phyloP scores from a whole-genome alignment of 441 rosid species.

The Biscutella laevigata region DNA sequence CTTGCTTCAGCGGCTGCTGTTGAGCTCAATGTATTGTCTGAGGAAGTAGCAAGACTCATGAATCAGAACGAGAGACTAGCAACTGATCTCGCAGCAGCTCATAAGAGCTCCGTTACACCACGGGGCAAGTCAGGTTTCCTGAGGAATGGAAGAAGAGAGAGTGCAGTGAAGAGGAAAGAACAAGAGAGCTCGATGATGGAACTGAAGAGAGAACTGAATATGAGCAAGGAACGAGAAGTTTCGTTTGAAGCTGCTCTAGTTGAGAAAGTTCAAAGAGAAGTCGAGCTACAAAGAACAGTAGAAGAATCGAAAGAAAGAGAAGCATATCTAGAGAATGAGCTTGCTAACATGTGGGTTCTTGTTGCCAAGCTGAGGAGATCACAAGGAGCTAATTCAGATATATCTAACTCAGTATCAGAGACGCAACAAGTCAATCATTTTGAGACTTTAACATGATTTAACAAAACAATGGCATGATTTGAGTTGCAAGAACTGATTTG shows the following conservation, averaged over 20 bases:
- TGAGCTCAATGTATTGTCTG: conserved; percentile 93
- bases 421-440: conserved; percentile 15
- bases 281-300: conserved; percentile 58
- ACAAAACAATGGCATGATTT: neutral
- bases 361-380: conserved; percentile 80
- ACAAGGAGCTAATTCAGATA: conserved; percentile 38
- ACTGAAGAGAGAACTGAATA: conserved; percentile 65
- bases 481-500: neutral
- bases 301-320: conserved; percentile 91
- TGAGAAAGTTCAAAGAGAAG: conserved; percentile 68
- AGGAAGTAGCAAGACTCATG: conserved; percentile 92
- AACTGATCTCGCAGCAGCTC: conserved; percentile 46
- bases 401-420: conserved; percentile 30
- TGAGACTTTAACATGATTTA: conserved; percentile 18
- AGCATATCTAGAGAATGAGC: conserved; percentile 90
- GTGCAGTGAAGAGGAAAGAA: conserved; percentile 44
- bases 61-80: conserved; percentile 65
- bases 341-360: conserved; percentile 98
- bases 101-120: conserved; percentile 45
- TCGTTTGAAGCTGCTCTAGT: conserved; percentile 57
- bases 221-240: conserved; percentile 62
- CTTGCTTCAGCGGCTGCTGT: conserved; percentile 96
- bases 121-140: conserved; percentile 37
- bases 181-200: conserved; percentile 47
- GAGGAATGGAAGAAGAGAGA: conserved; percentile 41